phyloP scores from a whole-genome alignment of 2,329 filamentous ascomycete genomes.

The Coccinonectria pachysandricola region DNA sequence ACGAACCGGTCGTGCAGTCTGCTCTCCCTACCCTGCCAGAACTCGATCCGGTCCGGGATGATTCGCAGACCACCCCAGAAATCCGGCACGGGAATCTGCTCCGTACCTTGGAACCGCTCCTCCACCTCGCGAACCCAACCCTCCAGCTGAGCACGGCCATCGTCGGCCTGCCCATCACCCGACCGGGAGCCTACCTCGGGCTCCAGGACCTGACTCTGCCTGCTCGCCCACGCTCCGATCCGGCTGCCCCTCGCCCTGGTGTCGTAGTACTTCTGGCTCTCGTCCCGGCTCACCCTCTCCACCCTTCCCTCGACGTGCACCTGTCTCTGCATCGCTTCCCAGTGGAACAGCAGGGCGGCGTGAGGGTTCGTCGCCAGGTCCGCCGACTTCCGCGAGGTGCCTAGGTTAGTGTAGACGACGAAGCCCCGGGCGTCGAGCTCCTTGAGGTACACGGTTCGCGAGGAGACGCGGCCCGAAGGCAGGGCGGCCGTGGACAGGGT shows the following conservation, averaged over 20 bases:
- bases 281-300: constrained; percentile 55
- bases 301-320: constrained; percentile 76
- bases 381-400: constrained; percentile 56
- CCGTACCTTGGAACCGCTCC: constrained; percentile 59
- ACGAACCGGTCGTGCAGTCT: constrained; percentile 88
- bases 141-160: constrained; percentile 66
- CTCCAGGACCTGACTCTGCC: constrained; percentile 69
- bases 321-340: constrained; percentile 77
- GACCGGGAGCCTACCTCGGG: constrained; percentile 25
- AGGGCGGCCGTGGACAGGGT: constrained; percentile 76
- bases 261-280: constrained; percentile 62
- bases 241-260: constrained; percentile 67
- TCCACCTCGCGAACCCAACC: constrained; percentile 68
- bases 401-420: constrained; percentile 90
- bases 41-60: constrained; percentile 79
- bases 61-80: constrained; percentile 93
- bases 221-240: constrained; percentile 87
- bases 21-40: constrained; percentile 89
- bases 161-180: constrained; percentile 56
- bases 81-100: constrained; percentile 78
- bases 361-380: constrained; percentile 66
- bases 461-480: constrained; percentile 73
- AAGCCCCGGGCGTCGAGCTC: constrained; percentile 78
- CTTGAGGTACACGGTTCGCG: constrained; percentile 88
- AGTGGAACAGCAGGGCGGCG: constrained; percentile 83